These are phyloP conservation scores for Moricandia arvensis DNA, from an alignment of 345 rosid species.

Conservation along the genomic window DNA sequence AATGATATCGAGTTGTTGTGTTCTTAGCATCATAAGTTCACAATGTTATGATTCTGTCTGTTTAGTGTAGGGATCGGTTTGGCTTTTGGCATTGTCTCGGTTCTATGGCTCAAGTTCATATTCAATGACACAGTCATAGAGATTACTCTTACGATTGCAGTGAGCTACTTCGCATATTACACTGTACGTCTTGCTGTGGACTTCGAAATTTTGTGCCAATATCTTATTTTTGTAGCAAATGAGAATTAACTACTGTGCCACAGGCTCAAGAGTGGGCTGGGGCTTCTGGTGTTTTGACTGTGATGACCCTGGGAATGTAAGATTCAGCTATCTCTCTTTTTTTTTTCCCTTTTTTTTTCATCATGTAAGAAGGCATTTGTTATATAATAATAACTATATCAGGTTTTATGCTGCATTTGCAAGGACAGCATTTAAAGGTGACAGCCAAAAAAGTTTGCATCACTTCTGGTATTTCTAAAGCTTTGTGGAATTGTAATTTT, in stretches of 20 bases:
- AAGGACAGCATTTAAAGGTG: slow-evolving; percentile 92
- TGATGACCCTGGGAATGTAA: slow-evolving; percentile 98
- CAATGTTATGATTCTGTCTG: slow-evolving; percentile 31
- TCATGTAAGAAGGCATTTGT: slow-evolving; percentile 9
- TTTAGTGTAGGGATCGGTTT: slow-evolving; percentile 86
- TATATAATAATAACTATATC: slow-evolving; percentile 21
- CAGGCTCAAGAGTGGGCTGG: slow-evolving; percentile 92
- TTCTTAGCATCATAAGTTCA: slow-evolving; percentile 11
- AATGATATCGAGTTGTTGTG: background rate
- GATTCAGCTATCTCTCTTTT: slow-evolving; percentile 31
- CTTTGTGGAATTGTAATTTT: slow-evolving; percentile 14
- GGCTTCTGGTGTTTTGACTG: slow-evolving; percentile 94
- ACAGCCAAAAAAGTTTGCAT: slow-evolving; percentile 89
- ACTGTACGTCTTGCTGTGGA: slow-evolving; percentile 57
- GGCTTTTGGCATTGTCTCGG: slow-evolving; percentile 87
- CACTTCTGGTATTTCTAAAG: slow-evolving; percentile 71
- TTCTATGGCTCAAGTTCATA: slow-evolving; percentile 90
- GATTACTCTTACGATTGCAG: slow-evolving; percentile 81
- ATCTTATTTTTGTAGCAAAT: slow-evolving; percentile 10
- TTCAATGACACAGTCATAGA: slow-evolving; percentile 92
- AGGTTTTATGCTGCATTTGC: slow-evolving; percentile 96
- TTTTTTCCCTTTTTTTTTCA: background rate
- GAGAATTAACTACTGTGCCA: slow-evolving; percentile 28
- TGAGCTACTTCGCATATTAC: slow-evolving; percentile 88
- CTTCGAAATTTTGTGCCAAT: slow-evolving; percentile 4